Conservation (phyloP, 805 yeast species). For the Cyberlindnera mississippiensis region DNA sequence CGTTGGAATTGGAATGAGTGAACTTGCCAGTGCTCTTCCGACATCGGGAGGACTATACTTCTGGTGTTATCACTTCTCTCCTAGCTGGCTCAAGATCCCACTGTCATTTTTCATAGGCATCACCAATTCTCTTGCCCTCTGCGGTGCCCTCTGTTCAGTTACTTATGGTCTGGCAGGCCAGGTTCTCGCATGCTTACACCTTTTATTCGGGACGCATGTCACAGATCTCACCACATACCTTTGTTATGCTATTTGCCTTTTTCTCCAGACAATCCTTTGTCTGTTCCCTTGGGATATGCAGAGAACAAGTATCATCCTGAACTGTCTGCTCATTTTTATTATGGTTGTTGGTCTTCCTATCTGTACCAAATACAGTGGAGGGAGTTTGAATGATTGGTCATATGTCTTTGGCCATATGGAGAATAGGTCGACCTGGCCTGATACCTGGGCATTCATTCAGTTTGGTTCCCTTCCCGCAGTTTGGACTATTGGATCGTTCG, state of each 20-base stretch:
- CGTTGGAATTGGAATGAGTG: conserved; percentile 56
- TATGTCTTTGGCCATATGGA: conserved; percentile 52
- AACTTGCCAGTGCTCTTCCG: conserved; percentile 60
- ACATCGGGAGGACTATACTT: conserved; percentile 69
- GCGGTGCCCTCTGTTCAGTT: conserved; percentile 60
- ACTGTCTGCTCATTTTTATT: conserved; percentile 45
- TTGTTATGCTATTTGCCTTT: conserved; percentile 51
- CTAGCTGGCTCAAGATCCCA: conserved; percentile 41
- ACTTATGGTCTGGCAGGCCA: conserved; percentile 60
- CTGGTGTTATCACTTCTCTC: conserved; percentile 62
- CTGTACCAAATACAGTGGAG: conserved; percentile 36
- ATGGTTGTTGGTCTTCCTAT: conserved; percentile 58
- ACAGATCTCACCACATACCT: conserved; percentile 52
- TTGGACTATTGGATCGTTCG: conserved; percentile 77
- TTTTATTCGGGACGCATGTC: conserved; percentile 38
- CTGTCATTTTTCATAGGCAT: conserved; percentile 59
- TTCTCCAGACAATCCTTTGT: conserved; percentile 40
- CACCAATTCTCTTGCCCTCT: conserved; percentile 60
- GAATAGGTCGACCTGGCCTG: conserved; percentile 51
- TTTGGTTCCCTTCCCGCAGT: conserved; percentile 58
- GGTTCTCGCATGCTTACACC: conserved; percentile 48
- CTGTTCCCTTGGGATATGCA: conserved; percentile 14
- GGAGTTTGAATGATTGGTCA: conserved; percentile 42
- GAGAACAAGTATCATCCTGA: conserved; percentile 48
- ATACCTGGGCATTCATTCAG: conserved; percentile 53